Percentiles rank a stretch among this genome's conserved stretches.
phyloP scores from a whole-genome alignment of 2,329 filamentous ascomycete genomes.

The Pyricularia pennisetigena region DNA sequence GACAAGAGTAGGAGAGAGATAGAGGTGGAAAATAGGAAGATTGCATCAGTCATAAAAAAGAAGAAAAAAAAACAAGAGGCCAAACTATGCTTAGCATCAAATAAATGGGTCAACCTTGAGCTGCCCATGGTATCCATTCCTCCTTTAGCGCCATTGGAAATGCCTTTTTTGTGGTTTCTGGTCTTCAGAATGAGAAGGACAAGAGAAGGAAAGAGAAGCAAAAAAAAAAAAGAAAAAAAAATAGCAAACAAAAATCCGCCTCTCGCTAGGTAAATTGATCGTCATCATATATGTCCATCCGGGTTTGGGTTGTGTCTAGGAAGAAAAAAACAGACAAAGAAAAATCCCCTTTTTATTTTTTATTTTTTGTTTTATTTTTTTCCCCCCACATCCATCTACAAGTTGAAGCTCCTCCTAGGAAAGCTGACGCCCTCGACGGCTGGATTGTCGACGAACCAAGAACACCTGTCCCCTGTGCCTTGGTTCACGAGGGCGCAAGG shows the following conservation, averaged over 20 bases:
- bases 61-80: background rate
- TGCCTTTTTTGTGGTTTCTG: background rate
- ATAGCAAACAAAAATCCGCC: background rate
- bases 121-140: background rate
- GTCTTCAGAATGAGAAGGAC: background rate
- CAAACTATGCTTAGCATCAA: background rate
- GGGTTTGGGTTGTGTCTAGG: background rate
- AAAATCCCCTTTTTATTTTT: background rate
- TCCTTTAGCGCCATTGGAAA: background rate
- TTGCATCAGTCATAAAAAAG: background rate
- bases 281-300: background rate
- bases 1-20: background rate
- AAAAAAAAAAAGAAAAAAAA: background rate
- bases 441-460: constrained; percentile 86
- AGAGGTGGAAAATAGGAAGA: background rate
- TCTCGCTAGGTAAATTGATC: background rate
- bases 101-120: background rate
- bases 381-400: constrained; percentile 21
- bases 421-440: constrained; percentile 81
- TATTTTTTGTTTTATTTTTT: background rate
- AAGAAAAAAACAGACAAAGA: too few relatives aligned
- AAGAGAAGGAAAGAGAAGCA: background rate
- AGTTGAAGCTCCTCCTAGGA: constrained; percentile 57
- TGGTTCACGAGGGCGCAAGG: constrained; percentile 87
- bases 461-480: constrained; percentile 72